Evolutionary conservation across 2,329 filamentous ascomycete genomes (phyloP).

Genomic region (Fonsecaea pugnacius): DNA sequence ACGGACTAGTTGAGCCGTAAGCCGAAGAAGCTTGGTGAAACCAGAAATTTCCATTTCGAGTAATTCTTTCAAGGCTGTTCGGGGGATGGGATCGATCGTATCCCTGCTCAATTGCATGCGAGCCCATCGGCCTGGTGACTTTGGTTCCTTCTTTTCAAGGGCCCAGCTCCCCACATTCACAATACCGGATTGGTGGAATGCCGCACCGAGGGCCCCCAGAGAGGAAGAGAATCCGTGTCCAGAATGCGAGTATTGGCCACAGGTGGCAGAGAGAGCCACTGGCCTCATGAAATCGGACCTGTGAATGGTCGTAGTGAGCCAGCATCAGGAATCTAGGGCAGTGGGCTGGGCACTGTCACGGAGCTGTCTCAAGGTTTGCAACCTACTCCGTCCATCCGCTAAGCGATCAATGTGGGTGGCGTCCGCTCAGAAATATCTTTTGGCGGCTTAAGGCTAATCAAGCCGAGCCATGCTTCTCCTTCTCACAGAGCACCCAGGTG

Average conservation of each 20-base stretch:
- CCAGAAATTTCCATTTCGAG: neutral
- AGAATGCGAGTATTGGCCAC: neutral
- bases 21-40: neutral
- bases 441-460: neutral
- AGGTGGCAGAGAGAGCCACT: neutral
- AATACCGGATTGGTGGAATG: neutral
- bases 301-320: neutral
- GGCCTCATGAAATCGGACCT: neutral
- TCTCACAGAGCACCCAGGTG: neutral
- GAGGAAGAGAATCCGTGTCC: neutral
- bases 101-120: neutral
- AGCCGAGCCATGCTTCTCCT: neutral
- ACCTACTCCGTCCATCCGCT: neutral
- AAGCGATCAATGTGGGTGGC: neutral
- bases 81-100: neutral
- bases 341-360: neutral
- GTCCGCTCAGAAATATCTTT: neutral
- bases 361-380: neutral
- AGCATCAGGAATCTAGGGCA: neutral
- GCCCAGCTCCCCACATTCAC: neutral
- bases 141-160: neutral
- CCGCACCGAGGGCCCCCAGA: neutral
- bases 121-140: neutral
- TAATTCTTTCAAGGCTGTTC: neutral
- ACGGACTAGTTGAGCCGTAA: neutral